These are phyloP conservation scores for Schizophyllum amplum DNA, from an alignment of 1,284 basidiomycete species.

Conservation along the genomic window DNA sequence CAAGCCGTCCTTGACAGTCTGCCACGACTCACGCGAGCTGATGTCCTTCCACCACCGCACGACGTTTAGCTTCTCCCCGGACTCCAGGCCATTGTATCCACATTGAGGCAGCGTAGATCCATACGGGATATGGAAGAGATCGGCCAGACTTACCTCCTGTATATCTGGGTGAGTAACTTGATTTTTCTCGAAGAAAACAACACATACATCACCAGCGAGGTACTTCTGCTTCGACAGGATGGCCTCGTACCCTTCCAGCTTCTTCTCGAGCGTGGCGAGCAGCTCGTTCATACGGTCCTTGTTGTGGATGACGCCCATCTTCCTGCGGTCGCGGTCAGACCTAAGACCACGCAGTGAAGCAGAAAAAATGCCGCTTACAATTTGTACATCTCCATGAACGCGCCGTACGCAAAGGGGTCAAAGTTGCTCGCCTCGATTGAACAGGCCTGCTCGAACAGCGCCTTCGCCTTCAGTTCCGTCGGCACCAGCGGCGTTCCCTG, in stretches of 20 bases:
- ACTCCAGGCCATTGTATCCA: neutral
- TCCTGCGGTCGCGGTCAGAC: constrained; percentile 1
- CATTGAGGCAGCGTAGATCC: constrained; percentile 23
- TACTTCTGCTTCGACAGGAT: constrained; percentile 45
- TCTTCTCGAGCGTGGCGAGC: constrained; percentile 25
- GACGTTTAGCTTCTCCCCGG: neutral
- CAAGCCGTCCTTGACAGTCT: constrained; percentile 27
- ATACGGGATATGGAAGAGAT: constrained; percentile 14
- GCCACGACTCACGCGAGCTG: constrained; percentile 27
- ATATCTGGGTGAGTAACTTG: neutral
- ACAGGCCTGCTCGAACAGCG: constrained; percentile 16
- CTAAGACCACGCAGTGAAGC: neutral
- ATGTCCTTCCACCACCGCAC: constrained; percentile 36
- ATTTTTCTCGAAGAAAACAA: neutral
- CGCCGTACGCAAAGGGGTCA: constrained; percentile 22
- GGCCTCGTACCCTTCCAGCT: constrained; percentile 40
- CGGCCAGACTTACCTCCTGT: neutral
- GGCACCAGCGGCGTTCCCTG: constrained; percentile 17
- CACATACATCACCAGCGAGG: constrained; percentile 39
- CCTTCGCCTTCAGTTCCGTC: constrained; percentile 12
- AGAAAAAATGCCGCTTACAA: constrained; percentile 6
- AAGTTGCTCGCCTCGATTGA: constrained; percentile 23
- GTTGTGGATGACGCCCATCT: constrained; percentile 5
- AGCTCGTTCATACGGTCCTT: constrained; percentile 27
- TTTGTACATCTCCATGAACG: constrained; percentile 26